Evolutionary conservation across 495 filamentous ascomycete species (phyloP).

Genomic region (Cenococcum geophilum): DNA sequence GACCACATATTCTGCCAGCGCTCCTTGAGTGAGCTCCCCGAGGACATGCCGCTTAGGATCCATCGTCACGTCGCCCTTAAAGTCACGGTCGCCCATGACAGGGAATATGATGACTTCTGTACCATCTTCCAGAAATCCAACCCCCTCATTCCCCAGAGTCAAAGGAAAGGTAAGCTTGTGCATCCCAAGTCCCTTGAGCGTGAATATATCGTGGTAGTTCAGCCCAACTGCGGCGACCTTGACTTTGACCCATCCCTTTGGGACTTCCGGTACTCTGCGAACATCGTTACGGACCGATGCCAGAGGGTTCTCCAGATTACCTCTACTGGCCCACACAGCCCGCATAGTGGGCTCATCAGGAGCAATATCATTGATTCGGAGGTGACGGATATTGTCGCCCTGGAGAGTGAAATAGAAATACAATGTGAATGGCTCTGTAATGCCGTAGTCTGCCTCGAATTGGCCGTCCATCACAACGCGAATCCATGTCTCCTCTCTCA

Average conservation of each 20-base stretch:
- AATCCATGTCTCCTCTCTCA: conserved; percentile 5
- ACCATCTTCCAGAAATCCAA: conserved; percentile 31
- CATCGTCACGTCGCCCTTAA: conserved; percentile 31
- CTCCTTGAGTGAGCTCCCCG: conserved; percentile 27
- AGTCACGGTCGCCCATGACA: conserved; percentile 28
- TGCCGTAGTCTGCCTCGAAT: conserved; percentile 22
- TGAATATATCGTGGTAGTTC: conserved; percentile 32
- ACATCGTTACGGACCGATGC: conserved; percentile 21
- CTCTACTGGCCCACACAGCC: conserved; percentile 23
- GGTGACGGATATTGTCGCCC: conserved; percentile 10
- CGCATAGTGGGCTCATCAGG: conserved; percentile 27
- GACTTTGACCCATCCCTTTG: conserved; percentile 27
- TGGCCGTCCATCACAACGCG: conserved; percentile 23
- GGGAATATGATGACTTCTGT: conserved; percentile 27
- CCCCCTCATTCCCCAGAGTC: conserved; percentile 32
- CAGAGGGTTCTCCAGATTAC: conserved; percentile 25
- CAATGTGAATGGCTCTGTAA: conserved; percentile 27
- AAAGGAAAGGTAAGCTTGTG: conserved; percentile 24
- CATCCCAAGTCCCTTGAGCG: conserved; percentile 25
- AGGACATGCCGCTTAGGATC: conserved; percentile 34
- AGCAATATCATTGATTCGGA: conserved; percentile 22
- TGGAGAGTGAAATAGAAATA: conserved; percentile 29
- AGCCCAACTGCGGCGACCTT: conserved; percentile 28
- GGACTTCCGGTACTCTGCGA: conserved; percentile 18
- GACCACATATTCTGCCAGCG: conserved; percentile 32